A percentile compares a stretch with the other conserved stretches of the same genome.
These are phyloP conservation scores for Aureobasidium vineae DNA, from an alignment of 2,329 filamentous ascomycete genomes.

Conservation along the genomic window DNA sequence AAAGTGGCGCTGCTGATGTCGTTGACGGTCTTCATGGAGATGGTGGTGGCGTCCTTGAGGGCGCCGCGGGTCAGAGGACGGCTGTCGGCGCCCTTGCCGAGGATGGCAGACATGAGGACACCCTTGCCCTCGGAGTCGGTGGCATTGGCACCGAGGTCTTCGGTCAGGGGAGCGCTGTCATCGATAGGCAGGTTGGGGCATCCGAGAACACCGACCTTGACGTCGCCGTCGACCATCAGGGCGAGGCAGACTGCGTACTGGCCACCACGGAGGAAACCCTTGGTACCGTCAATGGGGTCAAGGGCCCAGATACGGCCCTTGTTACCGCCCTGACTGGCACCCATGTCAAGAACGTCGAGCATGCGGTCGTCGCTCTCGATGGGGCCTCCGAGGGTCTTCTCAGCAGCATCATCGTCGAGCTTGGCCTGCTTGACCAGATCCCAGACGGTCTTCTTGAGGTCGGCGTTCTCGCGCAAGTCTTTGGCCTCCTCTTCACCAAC, in stretches of 20 bases:
- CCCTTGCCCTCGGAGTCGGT: slow-evolving; percentile 73
- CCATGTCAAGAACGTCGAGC: slow-evolving; percentile 58
- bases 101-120: slow-evolving; percentile 82
- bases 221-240: slow-evolving; percentile 87
- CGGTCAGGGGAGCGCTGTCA: slow-evolving; percentile 68
- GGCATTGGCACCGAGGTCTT: slow-evolving; percentile 71
- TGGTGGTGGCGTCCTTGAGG: slow-evolving; percentile 59
- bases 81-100: slow-evolving; percentile 76
- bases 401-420: slow-evolving; percentile 64
- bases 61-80: slow-evolving; percentile 63
- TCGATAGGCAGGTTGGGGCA: slow-evolving; percentile 94
- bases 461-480: slow-evolving; percentile 68
- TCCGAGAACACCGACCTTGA: slow-evolving; percentile 90
- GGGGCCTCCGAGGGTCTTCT: slow-evolving; percentile 67
- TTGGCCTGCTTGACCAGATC: slow-evolving; percentile 70
- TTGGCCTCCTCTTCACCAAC: slow-evolving; percentile 94
- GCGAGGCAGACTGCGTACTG: slow-evolving; percentile 96
- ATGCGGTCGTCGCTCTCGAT: slow-evolving; percentile 64
- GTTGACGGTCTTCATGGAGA: slow-evolving; percentile 74
- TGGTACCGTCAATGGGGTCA: slow-evolving; percentile 96
- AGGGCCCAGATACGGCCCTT: slow-evolving; percentile 89
- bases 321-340: slow-evolving; percentile 66
- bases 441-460: slow-evolving; percentile 76
- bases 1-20: slow-evolving; percentile 81
- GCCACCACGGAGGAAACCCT: slow-evolving; percentile 91